Percentiles rank a stretch among this genome's conserved stretches.
phyloP scores from a whole-genome alignment of 306 rosid species.

The Prunus fruticosa region DNA sequence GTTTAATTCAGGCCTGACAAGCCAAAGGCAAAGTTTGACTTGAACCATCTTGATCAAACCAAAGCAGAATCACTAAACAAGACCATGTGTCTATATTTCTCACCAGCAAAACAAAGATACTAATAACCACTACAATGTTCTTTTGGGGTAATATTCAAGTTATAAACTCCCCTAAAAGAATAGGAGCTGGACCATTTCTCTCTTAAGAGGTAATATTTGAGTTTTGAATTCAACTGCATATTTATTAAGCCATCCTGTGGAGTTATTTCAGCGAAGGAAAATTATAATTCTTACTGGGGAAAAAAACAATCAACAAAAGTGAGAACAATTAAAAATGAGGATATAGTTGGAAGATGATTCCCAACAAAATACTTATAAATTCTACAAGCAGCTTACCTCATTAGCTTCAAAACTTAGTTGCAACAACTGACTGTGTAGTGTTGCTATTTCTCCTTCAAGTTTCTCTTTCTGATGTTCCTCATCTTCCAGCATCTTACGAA shows the following conservation, averaged over 20 bases:
- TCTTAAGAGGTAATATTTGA: neutral
- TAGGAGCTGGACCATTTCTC: neutral
- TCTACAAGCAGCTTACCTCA: constrained; percentile 49
- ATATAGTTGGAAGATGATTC: neutral
- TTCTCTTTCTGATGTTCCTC: constrained; percentile 67
- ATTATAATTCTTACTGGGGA: neutral
- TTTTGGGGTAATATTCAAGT: neutral
- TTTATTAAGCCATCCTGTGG: neutral
- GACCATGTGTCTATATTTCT: too few species aligned
- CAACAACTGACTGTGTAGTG: constrained; percentile 82
- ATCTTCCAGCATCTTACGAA: constrained; percentile 65
- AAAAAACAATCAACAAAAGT: neutral
- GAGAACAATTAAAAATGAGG: neutral
- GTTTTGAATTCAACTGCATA: neutral
- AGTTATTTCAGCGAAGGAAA: neutral
- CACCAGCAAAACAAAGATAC: too few species aligned
- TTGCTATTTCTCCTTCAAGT: constrained; percentile 83
- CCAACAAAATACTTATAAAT: neutral
- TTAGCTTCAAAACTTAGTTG: constrained; percentile 81
- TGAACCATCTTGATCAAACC: neutral
- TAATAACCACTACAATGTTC: neutral
- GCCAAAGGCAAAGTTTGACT: neutral
- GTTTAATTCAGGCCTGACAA: neutral
- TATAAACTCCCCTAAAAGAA: neutral
- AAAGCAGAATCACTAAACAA: neutral